Evolutionary conservation across 1,139 yeast species (phyloP), one percentile per base, ranked within the genome.

Genomic region (Debaryomyces coudertii): DNA sequence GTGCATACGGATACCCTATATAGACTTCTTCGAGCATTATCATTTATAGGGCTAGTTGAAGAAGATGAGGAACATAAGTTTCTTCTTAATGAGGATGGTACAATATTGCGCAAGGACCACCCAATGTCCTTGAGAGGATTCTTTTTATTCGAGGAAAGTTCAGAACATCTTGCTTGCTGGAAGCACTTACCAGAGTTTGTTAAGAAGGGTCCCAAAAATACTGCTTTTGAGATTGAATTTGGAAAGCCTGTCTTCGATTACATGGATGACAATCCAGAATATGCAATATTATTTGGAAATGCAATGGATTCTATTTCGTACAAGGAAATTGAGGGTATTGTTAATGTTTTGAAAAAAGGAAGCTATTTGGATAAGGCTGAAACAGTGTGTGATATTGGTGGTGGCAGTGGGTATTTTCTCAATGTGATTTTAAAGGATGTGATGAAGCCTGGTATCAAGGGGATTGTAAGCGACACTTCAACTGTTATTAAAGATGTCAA

Each of bases 91-190:
- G 42, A 38, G 18, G 35, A 30, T n/a, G 42, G 42, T 29, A 11
- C 35, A 24, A 12, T 29, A 7, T 18, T 38, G 8, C 42, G 34
- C 5, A 27, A 38, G 20, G 42, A 38, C 11, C 42, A 38, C 27
- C 42, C 42, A 27, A 38, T 38, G 35, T 38, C 41, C 8, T 18
- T 38, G 6, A 38, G 28, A 12, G 35, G 35, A 22, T 11, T 38
- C 5, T 28, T 29, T 14, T 27, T 38, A 22, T 38, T 38, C 12
- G 42, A 38, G 9, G 34, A 28, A 29, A 29, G 28, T 22, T 2
- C 24, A 28, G 25, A 16, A 16, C 42, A 38, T 9, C 23, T 12
- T 30, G 27, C 14, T 29, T 22, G 35, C 5, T 38, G 35, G 33
- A 22, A 22, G 3, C 14, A 38, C 9, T 14, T 38, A 11, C 34